phyloP scores from a whole-genome alignment of 345 rosid species.

The Salix caprea region DNA sequence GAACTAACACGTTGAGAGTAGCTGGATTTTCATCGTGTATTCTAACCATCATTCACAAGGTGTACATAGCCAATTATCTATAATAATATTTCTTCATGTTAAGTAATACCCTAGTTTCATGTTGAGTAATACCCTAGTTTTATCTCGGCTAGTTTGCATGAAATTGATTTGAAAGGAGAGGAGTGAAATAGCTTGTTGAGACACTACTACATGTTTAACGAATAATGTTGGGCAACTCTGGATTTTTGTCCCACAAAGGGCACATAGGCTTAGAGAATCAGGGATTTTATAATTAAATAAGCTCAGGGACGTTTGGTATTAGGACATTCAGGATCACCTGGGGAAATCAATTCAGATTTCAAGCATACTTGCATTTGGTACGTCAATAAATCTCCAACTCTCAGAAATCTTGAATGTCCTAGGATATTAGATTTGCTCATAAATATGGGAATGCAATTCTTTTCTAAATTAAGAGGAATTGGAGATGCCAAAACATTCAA shows the following conservation, averaged over 20 bases:
- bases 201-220: not conserved
- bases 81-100: not conserved
- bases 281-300: too few relatives aligned
- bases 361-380: too few relatives aligned
- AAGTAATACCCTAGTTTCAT: not conserved
- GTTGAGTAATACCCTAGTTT: not conserved
- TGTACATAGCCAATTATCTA: not conserved
- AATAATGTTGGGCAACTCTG: not conserved
- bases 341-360: too few relatives aligned
- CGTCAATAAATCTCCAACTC: not conserved
- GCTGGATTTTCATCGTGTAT: not conserved
- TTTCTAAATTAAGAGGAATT: not conserved
- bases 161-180: not conserved
- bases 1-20: not conserved
- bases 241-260: not conserved
- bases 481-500: not conserved
- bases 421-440: not conserved
- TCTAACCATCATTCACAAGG: not conserved
- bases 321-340: too few relatives aligned
- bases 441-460: not conserved
- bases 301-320: too few relatives aligned
- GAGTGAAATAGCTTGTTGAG: not conserved
- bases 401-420: not conserved
- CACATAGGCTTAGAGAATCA: not conserved
- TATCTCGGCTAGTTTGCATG: not conserved